These are phyloP conservation scores for Camellia sinensis DNA, from an alignment of 148 eudicot genomes.

Conservation along the genomic window DNA sequence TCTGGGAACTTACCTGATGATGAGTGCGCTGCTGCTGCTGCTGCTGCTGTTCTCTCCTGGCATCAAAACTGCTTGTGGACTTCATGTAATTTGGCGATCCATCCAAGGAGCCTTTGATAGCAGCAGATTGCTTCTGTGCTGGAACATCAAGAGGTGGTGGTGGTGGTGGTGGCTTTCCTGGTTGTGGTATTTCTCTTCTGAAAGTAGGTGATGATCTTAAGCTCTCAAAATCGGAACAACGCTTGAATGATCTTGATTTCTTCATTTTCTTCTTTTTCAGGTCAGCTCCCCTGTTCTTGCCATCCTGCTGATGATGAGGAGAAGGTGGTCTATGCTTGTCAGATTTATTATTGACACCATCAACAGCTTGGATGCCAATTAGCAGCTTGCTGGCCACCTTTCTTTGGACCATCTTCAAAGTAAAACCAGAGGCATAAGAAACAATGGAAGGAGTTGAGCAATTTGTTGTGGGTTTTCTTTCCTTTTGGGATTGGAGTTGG, in stretches of 20 bases:
- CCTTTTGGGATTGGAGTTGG: slow-evolving; percentile 10
- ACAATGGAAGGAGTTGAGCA: slow-evolving; percentile 24
- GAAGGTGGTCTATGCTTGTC: slow-evolving; percentile 46
- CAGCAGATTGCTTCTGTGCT: slow-evolving; percentile 25
- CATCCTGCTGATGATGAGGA: slow-evolving; percentile 33
- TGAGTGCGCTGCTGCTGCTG: background rate
- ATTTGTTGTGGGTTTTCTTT: slow-evolving; percentile 28
- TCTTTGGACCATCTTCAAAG: slow-evolving; percentile 76
- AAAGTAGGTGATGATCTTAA: slow-evolving; percentile 19
- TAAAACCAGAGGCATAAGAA: slow-evolving; percentile 16
- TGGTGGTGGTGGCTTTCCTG: slow-evolving; percentile 35
- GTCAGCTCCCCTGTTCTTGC: slow-evolving; percentile 42
- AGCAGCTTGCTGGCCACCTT: slow-evolving; percentile 50
- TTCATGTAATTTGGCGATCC: slow-evolving; percentile 77
- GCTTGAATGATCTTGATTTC: slow-evolving; percentile 60
- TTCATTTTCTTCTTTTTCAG: slow-evolving; percentile 60
- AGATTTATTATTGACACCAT: slow-evolving; percentile 31
- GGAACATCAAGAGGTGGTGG: slow-evolving; percentile 27
- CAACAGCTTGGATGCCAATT: slow-evolving; percentile 38
- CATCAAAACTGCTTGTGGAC: slow-evolving; percentile 75
- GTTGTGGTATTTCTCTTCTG: slow-evolving; percentile 25
- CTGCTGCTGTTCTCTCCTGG: slow-evolving; percentile 46
- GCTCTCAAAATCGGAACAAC: slow-evolving; percentile 32
- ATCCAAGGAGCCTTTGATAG: slow-evolving; percentile 21
- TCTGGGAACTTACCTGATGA: slow-evolving; percentile 31